Percentiles rank a stretch among this genome's conserved stretches.
phyloP scores from a whole-genome alignment of 73 alveolate species.

The Paramecium pentaurelia region DNA sequence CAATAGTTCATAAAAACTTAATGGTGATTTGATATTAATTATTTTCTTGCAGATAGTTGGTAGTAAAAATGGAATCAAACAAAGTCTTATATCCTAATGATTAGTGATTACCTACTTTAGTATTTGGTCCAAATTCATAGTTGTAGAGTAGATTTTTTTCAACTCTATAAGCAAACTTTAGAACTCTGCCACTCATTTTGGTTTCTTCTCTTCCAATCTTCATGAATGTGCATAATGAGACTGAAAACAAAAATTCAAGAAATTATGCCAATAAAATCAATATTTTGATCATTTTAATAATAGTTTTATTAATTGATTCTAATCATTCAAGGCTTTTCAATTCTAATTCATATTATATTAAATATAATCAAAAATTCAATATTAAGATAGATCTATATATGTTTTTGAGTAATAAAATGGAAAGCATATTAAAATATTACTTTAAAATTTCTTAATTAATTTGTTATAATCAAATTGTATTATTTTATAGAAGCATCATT shows the following conservation, averaged over 20 bases:
- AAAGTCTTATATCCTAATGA: not conserved
- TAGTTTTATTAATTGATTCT: not conserved
- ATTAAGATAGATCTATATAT: too few relatives aligned
- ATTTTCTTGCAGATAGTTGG: not conserved
- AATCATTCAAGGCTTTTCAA: not conserved
- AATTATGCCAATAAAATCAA: not conserved
- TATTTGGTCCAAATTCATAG: not conserved
- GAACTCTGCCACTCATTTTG: not conserved
- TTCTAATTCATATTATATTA: not conserved
- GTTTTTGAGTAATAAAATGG: not conserved
- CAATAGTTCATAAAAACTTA: not conserved
- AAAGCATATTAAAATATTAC: not conserved
- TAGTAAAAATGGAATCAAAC: not conserved
- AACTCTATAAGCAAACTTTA: not conserved
- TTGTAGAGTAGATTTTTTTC: conserved; percentile 27
- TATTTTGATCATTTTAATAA: not conserved
- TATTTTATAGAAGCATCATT: too few relatives aligned
- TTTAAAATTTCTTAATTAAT: conserved; percentile 57
- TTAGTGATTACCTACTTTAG: conserved; percentile 8
- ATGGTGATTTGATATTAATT: not conserved
- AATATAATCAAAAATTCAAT: too few relatives aligned
- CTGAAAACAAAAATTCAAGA: not conserved
- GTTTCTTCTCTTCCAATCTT: conserved; percentile 16
- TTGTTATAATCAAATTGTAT: too few relatives aligned
- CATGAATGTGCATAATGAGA: not conserved